Evolutionary conservation across 1,284 basidiomycete genomes (phyloP).

Genomic region (Serendipita sp.): DNA sequence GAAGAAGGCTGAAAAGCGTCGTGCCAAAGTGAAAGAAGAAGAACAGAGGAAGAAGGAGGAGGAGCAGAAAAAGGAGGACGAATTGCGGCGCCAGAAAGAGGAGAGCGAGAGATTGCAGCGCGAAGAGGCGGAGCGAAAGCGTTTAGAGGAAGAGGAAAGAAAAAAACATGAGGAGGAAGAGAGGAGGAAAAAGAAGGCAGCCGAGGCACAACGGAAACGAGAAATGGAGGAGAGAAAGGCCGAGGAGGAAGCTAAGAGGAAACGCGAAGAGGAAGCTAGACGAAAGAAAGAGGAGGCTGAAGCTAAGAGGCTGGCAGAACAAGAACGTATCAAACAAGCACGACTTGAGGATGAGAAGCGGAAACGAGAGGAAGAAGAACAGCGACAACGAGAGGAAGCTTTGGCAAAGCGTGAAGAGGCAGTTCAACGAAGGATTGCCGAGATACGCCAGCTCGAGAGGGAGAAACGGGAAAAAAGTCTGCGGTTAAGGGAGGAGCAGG

Average conservation of each 20-base stretch:
- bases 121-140: constrained; percentile 1
- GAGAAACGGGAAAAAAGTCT: neutral
- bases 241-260: neutral
- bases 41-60: neutral
- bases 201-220: neutral
- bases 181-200: neutral
- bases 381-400: neutral
- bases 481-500: neutral
- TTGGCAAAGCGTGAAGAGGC: neutral
- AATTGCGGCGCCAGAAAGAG: neutral
- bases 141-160: neutral
- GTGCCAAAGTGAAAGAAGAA: neutral
- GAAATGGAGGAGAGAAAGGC: neutral
- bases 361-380: neutral
- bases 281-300: neutral
- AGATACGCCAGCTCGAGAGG: neutral
- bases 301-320: neutral
- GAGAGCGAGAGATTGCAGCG: neutral
- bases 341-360: neutral
- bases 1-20: neutral
- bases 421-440: neutral
- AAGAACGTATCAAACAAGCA: neutral
- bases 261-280: neutral
- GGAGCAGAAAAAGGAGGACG: neutral
- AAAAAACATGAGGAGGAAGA: neutral